Base-by-base conservation (phyloP, 2,329 filamentous ascomycete species). In the Colletotrichum euphorbiae region DNA sequence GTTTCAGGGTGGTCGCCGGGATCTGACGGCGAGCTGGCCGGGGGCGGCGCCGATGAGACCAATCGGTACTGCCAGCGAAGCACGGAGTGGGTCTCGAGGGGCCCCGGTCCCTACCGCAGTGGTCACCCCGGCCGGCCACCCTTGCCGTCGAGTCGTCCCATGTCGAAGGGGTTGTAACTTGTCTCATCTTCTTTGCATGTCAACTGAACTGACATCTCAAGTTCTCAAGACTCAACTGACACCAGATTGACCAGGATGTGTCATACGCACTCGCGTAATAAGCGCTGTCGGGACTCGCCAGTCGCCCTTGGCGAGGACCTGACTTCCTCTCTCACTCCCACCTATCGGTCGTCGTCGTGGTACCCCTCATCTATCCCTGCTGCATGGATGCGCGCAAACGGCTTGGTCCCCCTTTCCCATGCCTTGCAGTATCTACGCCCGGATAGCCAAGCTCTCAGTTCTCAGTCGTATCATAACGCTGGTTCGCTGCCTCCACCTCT, bases 1-100 rank as follows among this genome's bases (percentile, higher is more conserved):
- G 66, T 69, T 69, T 69, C 66, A 69, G 66, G 66, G 55, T 69
- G 66, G 42, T 40, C 54, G 33, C 61, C 61, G 66, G 66, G 65
- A 59, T 59, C 65, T 43, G 48, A 43, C 54, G 46, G 46, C 46
- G 65, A 24, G 21, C 61, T 45, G 57, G 58, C 62, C 48, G 24
- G 40, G 60, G 48, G 2, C 17, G 33, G 56, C 24, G 61, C 61
- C 48, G 46, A n/a, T 2, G 19, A 36, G 8, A 13, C 66, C 66
- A 69, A 69, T 69, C 66, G 66, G 66, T 33, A 48, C 40, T 33
- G 61, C 61, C 66, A 66, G 66, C 66, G 66, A 69, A 42, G 33
- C n/a, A 31, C 54, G 42, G 54, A 59, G 33, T 38, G 65, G 66
- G 19, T 19, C 3, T 3, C 28, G 28, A 28, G 17, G 40, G 33